A percentile compares a stretch with the other conserved stretches of the same genome.
Evolutionary conservation across 257 asterid genomes (phyloP).

Genomic region (Ligustrum vulgare): DNA sequence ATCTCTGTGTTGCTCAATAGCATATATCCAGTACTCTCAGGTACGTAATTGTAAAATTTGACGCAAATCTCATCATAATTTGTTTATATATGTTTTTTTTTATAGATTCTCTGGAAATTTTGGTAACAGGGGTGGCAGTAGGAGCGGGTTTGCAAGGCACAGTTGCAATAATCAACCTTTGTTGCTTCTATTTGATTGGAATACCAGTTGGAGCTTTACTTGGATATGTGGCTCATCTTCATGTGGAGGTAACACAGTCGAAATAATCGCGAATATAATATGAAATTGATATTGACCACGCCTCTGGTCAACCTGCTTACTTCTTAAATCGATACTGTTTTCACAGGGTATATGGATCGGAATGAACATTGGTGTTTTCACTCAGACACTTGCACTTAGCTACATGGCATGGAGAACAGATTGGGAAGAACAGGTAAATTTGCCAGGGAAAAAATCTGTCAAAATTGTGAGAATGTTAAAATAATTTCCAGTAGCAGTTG

Average conservation of each 20-base stretch:
- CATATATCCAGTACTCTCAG: conserved; percentile 74
- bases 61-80: too few species aligned
- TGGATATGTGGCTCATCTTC: conserved; percentile 48
- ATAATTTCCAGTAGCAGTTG: not conserved
- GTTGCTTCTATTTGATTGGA: conserved; percentile 54
- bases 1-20: conserved; percentile 62
- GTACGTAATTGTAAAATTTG: conserved; percentile 18
- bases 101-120: not conserved
- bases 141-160: conserved; percentile 58
- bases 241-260: conserved; percentile 41
- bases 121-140: conserved; percentile 49
- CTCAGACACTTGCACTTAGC: conserved; percentile 52
- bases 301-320: not conserved
- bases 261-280: not conserved
- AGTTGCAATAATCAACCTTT: conserved; percentile 43
- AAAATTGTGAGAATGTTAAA: not conserved
- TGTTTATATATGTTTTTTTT: too few species aligned
- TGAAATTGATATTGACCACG: not conserved
- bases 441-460: not conserved
- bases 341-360: conserved; percentile 81
- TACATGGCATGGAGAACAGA: conserved; percentile 68
- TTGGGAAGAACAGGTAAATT: conserved; percentile 64
- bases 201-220: conserved; percentile 54
- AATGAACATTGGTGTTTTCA: conserved; percentile 53
- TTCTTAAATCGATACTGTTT: not conserved